Base-by-base conservation (phyloP, 805 yeast genomes). In the Limtongia smithiae region DNA sequence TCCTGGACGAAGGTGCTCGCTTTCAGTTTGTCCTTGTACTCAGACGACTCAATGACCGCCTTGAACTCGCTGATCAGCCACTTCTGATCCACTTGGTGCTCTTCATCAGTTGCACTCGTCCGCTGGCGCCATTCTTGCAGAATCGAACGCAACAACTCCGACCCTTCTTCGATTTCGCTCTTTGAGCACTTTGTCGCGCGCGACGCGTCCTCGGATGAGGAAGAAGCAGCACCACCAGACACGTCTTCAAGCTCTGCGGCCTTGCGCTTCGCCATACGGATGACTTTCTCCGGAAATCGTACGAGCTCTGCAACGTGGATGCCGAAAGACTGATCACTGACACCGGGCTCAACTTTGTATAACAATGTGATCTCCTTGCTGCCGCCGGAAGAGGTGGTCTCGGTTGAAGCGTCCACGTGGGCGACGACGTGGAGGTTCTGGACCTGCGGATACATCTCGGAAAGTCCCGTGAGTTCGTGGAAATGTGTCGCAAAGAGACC, bases 221-320 rank as follows among this genome's bases (percentile, higher is more conserved):
- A 68, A 51, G 68, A 65, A 7, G 69, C 73, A 34, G n/a, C n/a
- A n/a, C n/a, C n/a, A n/a, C n/a, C n/a, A n/a, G n/a, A n/a, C n/a
- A 75, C 72, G 49, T 80, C 85, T 65, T 87, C 95, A 44, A 93
- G 73, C 62, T 93, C 97, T 4, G 77, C 72, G 0, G 97, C 95
- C 66, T 91, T 91, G 53, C 97, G 78, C 64, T 91, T 93, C 7
- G 98, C 96, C 97, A 93, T 93, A 49, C 79, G 77, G 41, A 93
- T 81, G 42, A 93, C 93, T 67, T 93, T 93, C 21, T 73, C 71
- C 2, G 97, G 98, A 67, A 93, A 93, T 59, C 86, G 84, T 17
- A 91, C 97, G 27, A 91, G 81, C 68, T 93, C 97, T 0, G 97
- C 97, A 39, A 93, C 98, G 65, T 93, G 95, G 41, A 93, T 90